A percentile compares a stretch with the other conserved stretches of the same genome.
These are phyloP conservation scores for Annulohypoxylon moriforme DNA, from an alignment of 495 filamentous ascomycete genomes.

Conservation along the genomic window DNA sequence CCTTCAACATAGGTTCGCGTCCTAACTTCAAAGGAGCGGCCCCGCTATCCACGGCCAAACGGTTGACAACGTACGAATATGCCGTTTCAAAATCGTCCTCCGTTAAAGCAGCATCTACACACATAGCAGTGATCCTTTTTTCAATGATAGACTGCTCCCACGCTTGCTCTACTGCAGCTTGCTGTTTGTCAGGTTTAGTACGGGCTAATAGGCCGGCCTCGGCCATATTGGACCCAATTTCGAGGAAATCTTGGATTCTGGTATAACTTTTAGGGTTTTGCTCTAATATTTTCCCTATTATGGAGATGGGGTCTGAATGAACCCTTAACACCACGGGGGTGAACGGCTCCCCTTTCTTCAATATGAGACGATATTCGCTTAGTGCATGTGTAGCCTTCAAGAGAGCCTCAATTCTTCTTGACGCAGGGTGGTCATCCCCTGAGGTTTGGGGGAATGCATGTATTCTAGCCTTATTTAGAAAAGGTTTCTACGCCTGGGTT, in stretches of 20 bases:
- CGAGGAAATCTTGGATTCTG: constrained; percentile 83
- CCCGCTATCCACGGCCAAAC: constrained; percentile 52
- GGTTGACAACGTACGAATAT: constrained; percentile 90
- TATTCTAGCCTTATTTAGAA: constrained; percentile 60
- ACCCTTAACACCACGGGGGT: constrained; percentile 90
- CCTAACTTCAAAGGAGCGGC: constrained; percentile 29
- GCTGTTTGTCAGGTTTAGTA: constrained; percentile 36
- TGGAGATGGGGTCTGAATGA: constrained; percentile 82
- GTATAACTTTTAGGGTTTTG: constrained; percentile 90
- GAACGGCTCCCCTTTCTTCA: constrained; percentile 93
- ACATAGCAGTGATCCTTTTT: constrained; percentile 84
- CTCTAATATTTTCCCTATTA: constrained; percentile 86
- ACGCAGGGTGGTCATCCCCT: constrained; percentile 59
- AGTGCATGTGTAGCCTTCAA: constrained; percentile 87
- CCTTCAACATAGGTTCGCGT: constrained; percentile 22
- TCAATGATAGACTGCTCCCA: constrained; percentile 57
- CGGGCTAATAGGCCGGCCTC: constrained; percentile 68
- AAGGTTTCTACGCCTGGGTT: not conserved
- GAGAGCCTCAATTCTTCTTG: constrained; percentile 72
- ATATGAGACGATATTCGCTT: constrained; percentile 86
- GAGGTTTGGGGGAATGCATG: constrained; percentile 76
- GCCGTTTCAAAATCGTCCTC: constrained; percentile 97
- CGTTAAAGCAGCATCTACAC: constrained; percentile 84
- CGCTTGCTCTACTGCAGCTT: constrained; percentile 13
- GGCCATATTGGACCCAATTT: constrained; percentile 80